These are phyloP conservation scores for Gossypium anomalum DNA, from an alignment of 345 rosid genomes.

Conservation along the genomic window DNA sequence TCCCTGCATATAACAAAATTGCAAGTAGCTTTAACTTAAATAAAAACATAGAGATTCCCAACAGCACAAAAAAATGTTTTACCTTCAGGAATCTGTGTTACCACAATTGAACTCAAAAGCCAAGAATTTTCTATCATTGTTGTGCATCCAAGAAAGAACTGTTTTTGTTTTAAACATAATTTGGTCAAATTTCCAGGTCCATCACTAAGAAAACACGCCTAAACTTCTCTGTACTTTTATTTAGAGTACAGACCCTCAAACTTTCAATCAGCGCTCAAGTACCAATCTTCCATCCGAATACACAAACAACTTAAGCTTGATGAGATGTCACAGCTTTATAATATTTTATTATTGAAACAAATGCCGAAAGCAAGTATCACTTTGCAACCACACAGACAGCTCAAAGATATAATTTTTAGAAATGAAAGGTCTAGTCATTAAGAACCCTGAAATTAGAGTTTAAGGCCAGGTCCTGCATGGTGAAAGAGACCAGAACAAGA, in stretches of 20 bases:
- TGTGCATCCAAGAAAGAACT: neutral
- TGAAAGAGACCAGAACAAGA: neutral
- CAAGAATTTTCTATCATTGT: neutral
- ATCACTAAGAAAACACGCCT: neutral
- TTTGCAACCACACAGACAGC: neutral
- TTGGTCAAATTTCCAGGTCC: neutral
- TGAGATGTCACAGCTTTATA: neutral
- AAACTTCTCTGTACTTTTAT: neutral
- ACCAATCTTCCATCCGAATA: neutral
- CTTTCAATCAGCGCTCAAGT: neutral
- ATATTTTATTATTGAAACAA: neutral
- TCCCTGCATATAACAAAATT: conserved; percentile 43
- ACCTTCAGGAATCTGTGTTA: neutral
- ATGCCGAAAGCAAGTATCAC: neutral
- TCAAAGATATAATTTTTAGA: neutral
- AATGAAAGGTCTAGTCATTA: neutral
- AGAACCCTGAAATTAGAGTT: neutral
- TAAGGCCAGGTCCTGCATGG: neutral
- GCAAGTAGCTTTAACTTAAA: conserved; percentile 11
- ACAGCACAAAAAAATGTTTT: neutral
- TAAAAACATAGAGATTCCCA: conserved; percentile 1
- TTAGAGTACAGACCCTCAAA: neutral
- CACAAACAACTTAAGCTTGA: conserved; percentile 4
- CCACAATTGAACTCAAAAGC: neutral
- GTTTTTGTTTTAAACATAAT: neutral